Evolutionary conservation across 495 filamentous ascomycete genomes (phyloP).

Genomic region (Massariosphaeria phaeospora): DNA sequence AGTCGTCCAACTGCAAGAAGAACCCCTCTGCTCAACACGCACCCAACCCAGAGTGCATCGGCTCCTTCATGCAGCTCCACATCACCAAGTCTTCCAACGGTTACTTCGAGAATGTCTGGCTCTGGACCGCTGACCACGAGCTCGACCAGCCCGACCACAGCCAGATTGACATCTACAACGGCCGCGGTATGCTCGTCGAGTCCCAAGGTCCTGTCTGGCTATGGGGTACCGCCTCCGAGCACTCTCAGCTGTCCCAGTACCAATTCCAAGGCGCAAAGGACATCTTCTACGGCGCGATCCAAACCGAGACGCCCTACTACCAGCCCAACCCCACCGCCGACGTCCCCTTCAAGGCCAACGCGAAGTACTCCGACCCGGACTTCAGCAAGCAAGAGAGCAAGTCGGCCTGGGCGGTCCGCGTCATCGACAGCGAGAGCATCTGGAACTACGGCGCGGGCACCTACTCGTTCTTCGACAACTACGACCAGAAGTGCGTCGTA

Average conservation of each 20-base stretch:
- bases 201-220: constrained; percentile 53
- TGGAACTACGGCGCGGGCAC: constrained; percentile 40
- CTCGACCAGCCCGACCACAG: constrained; percentile 38
- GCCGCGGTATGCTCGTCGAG: constrained; percentile 50
- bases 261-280: constrained; percentile 65
- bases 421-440: constrained; percentile 37
- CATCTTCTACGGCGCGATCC: constrained; percentile 69
- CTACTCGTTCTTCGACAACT: constrained; percentile 57
- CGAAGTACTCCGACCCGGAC: constrained; percentile 38
- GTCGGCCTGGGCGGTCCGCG: constrained; percentile 52
- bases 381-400: constrained; percentile 43
- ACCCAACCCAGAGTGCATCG: constrained; percentile 44
- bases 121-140: constrained; percentile 45
- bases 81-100: constrained; percentile 34
- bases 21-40: constrained; percentile 23
- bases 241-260: constrained; percentile 77
- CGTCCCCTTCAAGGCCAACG: constrained; percentile 35
- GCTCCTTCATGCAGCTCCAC: constrained; percentile 42
- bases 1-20: constrained; percentile 41
- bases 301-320: constrained; percentile 68
- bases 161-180: constrained; percentile 45
- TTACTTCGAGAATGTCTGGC: constrained; percentile 45
- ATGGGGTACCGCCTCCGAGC: constrained; percentile 70
- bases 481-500: constrained; percentile 66
- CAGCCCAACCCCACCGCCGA: constrained; percentile 39